Conservation (phyloP, 2,329 filamentous ascomycete species). For the Venturia asperata region DNA sequence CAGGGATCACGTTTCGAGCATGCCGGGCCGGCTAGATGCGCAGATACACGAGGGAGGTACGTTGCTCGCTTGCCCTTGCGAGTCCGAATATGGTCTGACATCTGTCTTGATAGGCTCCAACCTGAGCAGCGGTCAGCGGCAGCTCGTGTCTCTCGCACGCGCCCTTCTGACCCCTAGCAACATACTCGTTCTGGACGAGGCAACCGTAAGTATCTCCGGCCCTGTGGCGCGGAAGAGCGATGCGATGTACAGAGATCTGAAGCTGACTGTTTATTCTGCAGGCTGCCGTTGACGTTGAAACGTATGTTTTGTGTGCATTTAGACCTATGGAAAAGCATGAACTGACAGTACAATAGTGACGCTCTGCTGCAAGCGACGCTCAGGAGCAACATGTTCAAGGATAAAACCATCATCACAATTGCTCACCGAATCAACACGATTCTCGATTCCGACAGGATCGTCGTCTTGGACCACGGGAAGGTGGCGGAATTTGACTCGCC, state of each 20-base stretch:
- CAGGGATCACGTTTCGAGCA: constrained; percentile 77
- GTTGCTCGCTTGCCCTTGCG: constrained; percentile 31
- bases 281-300: constrained; percentile 64
- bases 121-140: constrained; percentile 87
- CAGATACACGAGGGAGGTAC: constrained; percentile 88
- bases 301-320: constrained; percentile 26
- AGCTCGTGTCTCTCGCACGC: constrained; percentile 86
- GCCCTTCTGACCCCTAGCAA: constrained; percentile 93
- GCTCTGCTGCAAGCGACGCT: constrained; percentile 57
- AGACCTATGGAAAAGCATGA: neutral
- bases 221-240: neutral
- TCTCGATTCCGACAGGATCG: constrained; percentile 76
- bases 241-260: neutral
- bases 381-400: constrained; percentile 64
- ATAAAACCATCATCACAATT: constrained; percentile 96
- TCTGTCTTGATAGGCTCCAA: constrained; percentile 64
- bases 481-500: constrained; percentile 93
- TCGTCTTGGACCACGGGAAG: constrained; percentile 83
- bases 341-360: constrained; percentile 32
- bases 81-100: constrained; percentile 11
- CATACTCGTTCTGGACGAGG: constrained; percentile 94
- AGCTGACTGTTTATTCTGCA: constrained; percentile 26
- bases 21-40: constrained; percentile 86
- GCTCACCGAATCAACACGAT: constrained; percentile 98
- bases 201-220: constrained; percentile 56